Conservation (phyloP, 164 flowering plant genomes). For the Akebia trifoliata region DNA sequence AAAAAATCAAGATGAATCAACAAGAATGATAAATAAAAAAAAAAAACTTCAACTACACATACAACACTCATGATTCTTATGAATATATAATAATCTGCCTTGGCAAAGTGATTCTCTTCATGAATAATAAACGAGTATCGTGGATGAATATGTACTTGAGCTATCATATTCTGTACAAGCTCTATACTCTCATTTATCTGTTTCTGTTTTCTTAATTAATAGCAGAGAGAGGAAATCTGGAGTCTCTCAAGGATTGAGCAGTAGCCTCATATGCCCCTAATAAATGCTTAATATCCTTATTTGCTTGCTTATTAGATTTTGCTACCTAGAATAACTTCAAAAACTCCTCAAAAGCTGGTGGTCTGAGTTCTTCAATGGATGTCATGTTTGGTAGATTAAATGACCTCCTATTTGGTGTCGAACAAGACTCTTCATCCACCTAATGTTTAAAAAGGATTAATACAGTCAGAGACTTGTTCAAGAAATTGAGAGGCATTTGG, state of each 20-base stretch:
- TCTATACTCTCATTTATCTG: conserved; percentile 11
- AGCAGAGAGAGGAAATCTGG: conserved; percentile 87
- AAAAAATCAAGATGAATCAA: too few relatives aligned
- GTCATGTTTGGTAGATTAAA: conserved; percentile 71
- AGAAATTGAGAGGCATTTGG: too few relatives aligned
- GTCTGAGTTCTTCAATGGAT: conserved; percentile 89
- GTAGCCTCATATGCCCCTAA: conserved; percentile 43
- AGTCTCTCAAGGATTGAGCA: conserved; percentile 57
- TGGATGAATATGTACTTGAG: too few relatives aligned
- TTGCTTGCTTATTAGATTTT: conserved; percentile 53
- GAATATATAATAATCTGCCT: too few relatives aligned
- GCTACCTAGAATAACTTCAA: conserved; percentile 67
- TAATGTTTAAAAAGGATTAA: conserved; percentile 17
- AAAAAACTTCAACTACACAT: too few relatives aligned
- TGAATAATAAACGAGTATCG: too few relatives aligned
- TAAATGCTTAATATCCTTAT: conserved; percentile 71
- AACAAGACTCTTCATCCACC: conserved; percentile 97
- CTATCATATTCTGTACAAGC: conserved; percentile 40
- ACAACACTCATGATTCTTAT: too few relatives aligned
- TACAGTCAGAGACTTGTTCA: background rate
- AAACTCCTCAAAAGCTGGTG: conserved; percentile 84
- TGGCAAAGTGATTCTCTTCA: too few relatives aligned
- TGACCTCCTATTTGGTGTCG: conserved; percentile 76
- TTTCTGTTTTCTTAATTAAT: conserved; percentile 37
- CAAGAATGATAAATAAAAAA: too few relatives aligned